phyloP scores from a whole-genome alignment of 2,329 filamentous ascomycete species.

The Talaromyces sp. region DNA sequence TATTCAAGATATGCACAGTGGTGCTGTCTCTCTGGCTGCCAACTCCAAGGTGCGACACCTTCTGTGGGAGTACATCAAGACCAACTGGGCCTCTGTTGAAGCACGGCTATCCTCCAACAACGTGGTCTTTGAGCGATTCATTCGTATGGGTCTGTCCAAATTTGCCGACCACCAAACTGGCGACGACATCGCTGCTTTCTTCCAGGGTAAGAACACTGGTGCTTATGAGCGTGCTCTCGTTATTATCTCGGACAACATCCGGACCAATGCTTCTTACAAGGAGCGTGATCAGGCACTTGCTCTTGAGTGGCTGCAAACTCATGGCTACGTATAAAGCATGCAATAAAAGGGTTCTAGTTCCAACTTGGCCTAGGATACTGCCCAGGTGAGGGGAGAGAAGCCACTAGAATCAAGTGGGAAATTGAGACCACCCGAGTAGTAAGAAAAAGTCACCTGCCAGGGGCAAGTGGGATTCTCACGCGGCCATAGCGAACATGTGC shows the following conservation, averaged over 20 bases:
- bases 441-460: slow-evolving; percentile 12
- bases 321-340: slow-evolving; percentile 57
- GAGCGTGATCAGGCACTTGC: slow-evolving; percentile 72
- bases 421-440: not conserved
- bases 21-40: slow-evolving; percentile 69
- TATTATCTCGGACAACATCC: slow-evolving; percentile 83
- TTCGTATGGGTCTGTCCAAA: slow-evolving; percentile 75
- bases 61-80: slow-evolving; percentile 84
- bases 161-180: slow-evolving; percentile 72
- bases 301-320: slow-evolving; percentile 74
- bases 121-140: slow-evolving; percentile 84
- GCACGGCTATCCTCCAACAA: slow-evolving; percentile 77
- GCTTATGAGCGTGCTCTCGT: slow-evolving; percentile 84
- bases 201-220: slow-evolving; percentile 80
- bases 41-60: slow-evolving; percentile 73
- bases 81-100: slow-evolving; percentile 75
- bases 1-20: slow-evolving; percentile 83
- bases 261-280: slow-evolving; percentile 79
- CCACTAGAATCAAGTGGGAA: not conserved
- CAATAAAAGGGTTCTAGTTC: not conserved
- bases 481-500: slow-evolving; percentile 6
- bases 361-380: not conserved
- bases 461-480: slow-evolving; percentile 10
- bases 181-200: slow-evolving; percentile 81
- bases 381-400: not conserved